Evolutionary conservation across 2,329 filamentous ascomycete genomes (phyloP).

Genomic region (Dactylellina drechsleri): DNA sequence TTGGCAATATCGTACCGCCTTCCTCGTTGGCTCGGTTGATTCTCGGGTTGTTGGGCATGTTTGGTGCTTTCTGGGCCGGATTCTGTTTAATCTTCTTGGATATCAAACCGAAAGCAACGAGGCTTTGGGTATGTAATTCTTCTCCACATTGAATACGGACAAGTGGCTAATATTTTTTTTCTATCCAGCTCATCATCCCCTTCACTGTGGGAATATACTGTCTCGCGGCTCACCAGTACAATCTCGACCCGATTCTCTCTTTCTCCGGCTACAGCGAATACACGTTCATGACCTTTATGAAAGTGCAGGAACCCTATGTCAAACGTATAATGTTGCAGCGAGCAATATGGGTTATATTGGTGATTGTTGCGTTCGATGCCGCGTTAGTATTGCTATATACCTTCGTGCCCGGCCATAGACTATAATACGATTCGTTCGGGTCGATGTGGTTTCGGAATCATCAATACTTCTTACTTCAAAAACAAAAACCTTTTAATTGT

Average conservation of each 20-base stretch:
- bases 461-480: no score
- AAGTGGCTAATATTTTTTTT: background rate
- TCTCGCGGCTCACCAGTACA: slow-evolving; percentile 92
- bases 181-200: slow-evolving; percentile 76
- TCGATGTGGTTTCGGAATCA: no score
- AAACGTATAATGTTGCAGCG: slow-evolving; percentile 85
- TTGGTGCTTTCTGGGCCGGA: slow-evolving; percentile 90
- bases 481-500: background rate
- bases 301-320: slow-evolving; percentile 89
- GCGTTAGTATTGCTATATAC: slow-evolving; percentile 91
- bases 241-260: slow-evolving; percentile 89
- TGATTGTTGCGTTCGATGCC: slow-evolving; percentile 80
- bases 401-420: slow-evolving; percentile 86
- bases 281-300: slow-evolving; percentile 90
- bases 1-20: slow-evolving; percentile 93
- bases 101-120: slow-evolving; percentile 72
- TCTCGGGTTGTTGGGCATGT: slow-evolving; percentile 84
- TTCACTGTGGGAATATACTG: slow-evolving; percentile 92
- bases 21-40: slow-evolving; percentile 88
- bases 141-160: background rate
- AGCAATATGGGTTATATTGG: slow-evolving; percentile 79
- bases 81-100: slow-evolving; percentile 94
- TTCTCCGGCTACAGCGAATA: slow-evolving; percentile 94
- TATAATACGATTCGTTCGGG: slow-evolving; percentile 64
- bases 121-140: slow-evolving; percentile 79